Conservation (phyloP, 495 filamentous ascomycete species). For the Penicillium dipodomyicola region DNA sequence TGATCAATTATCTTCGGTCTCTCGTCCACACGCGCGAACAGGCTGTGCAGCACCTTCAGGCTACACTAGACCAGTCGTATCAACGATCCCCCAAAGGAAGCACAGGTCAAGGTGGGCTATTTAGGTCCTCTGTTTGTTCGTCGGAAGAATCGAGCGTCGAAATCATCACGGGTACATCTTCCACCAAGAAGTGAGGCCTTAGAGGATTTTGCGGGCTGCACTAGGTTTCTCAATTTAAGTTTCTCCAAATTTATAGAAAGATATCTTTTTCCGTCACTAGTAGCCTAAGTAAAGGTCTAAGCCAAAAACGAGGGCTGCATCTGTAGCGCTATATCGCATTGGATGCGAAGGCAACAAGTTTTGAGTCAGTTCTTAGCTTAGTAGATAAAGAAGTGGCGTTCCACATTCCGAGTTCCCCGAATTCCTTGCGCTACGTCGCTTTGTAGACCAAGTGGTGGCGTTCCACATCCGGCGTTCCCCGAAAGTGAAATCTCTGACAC, state of each 20-base stretch:
- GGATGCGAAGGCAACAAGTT: background rate
- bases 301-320: background rate
- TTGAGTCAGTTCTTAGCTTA: background rate
- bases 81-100: background rate
- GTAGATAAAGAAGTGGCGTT: no score
- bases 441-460: no score
- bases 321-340: background rate
- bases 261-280: background rate
- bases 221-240: background rate
- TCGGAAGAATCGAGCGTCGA: background rate
- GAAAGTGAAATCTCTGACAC: background rate
- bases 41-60: background rate
- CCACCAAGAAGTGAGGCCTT: background rate
- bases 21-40: background rate
- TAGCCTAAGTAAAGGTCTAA: background rate
- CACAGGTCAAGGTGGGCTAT: background rate
- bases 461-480: background rate
- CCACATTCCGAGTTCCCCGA: background rate
- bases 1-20: slow-evolving; percentile 5
- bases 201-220: background rate
- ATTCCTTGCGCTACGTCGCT: no score
- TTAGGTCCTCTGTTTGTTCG: slow-evolving; percentile 1
- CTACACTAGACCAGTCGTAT: slow-evolving; percentile 2
- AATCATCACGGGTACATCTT: background rate
- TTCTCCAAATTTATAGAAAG: background rate